A percentile compares a stretch with the other conserved stretches of the same genome.
Evolutionary conservation across 202 grass and related monocot genomes (phyloP).

Genomic region (Bolboschoenoplectus hybrid): DNA sequence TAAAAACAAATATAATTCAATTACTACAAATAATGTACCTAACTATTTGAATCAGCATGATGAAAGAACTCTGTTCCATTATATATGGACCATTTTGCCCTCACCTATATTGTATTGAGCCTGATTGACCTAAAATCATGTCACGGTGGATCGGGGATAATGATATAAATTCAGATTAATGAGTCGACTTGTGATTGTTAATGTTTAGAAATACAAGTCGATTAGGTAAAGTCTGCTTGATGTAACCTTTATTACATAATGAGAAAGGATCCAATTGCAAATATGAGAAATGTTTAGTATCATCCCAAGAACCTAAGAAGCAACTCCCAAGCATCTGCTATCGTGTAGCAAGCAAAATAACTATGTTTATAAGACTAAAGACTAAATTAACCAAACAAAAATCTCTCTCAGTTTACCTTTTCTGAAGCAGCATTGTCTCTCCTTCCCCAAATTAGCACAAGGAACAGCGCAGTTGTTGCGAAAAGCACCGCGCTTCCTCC

Average conservation of each 20-base stretch:
- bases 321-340: neutral
- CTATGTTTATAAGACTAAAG: neutral
- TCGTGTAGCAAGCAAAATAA: neutral
- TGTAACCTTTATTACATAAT: neutral
- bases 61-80: neutral
- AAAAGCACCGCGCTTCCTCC: constrained; percentile 51
- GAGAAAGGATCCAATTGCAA: neutral
- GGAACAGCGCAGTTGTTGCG: constrained; percentile 43
- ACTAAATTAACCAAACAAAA: constrained; percentile 25
- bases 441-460: constrained; percentile 50
- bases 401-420: constrained; percentile 17
- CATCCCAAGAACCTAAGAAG: neutral
- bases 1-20: constrained; percentile 1
- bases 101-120: neutral
- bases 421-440: constrained; percentile 6
- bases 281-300: neutral
- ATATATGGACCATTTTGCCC: neutral
- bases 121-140: neutral
- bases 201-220: neutral
- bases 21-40: neutral
- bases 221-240: neutral
- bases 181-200: neutral
- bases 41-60: neutral
- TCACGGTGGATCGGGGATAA: neutral
- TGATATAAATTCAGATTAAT: neutral